Evolutionary conservation across 352 stramenopile species (phyloP).

Genomic region (Globisporangium viniferum): DNA sequence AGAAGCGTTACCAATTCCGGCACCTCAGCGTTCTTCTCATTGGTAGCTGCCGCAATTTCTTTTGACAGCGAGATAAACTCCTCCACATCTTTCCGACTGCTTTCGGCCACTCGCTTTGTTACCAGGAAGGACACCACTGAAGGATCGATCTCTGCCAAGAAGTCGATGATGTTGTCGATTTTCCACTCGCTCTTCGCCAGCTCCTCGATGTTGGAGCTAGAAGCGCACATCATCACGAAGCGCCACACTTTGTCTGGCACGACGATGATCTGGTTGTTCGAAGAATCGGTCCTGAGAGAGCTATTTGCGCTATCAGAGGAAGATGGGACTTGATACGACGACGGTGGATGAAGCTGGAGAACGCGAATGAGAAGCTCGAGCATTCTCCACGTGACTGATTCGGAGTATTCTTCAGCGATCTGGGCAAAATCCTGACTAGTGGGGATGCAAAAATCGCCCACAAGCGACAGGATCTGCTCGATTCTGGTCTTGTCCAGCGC

Average conservation of each 20-base stretch:
- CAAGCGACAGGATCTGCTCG: constrained; percentile 34
- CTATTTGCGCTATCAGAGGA: neutral
- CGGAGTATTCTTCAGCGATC: neutral
- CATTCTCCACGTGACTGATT: constrained; percentile 9
- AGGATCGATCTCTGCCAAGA: constrained; percentile 14
- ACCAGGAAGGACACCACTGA: constrained; percentile 19
- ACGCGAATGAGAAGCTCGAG: constrained; percentile 43
- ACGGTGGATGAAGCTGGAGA: constrained; percentile 31
- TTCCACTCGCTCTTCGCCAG: constrained; percentile 33
- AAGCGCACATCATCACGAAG: constrained; percentile 34
- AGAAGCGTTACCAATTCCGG: constrained; percentile 16
- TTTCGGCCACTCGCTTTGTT: constrained; percentile 23
- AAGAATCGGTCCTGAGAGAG: neutral
- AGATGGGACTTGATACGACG: constrained; percentile 23
- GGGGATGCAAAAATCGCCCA: constrained; percentile 33
- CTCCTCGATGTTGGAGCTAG: constrained; percentile 20
- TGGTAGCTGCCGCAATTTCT: constrained; percentile 12
- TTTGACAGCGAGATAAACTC: constrained; percentile 30
- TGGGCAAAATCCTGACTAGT: neutral
- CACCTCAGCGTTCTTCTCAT: constrained; percentile 2
- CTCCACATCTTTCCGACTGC: constrained; percentile 24
- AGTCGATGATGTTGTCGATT: constrained; percentile 29
- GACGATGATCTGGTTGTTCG: constrained; percentile 15
- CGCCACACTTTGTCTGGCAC: constrained; percentile 38
- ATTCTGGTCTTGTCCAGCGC: constrained; percentile 40